Percentiles rank a stretch among this genome's conserved stretches.
These are phyloP conservation scores for Picea glauca DNA, from an alignment of 75 land plant genomes.

Conservation along the genomic window DNA sequence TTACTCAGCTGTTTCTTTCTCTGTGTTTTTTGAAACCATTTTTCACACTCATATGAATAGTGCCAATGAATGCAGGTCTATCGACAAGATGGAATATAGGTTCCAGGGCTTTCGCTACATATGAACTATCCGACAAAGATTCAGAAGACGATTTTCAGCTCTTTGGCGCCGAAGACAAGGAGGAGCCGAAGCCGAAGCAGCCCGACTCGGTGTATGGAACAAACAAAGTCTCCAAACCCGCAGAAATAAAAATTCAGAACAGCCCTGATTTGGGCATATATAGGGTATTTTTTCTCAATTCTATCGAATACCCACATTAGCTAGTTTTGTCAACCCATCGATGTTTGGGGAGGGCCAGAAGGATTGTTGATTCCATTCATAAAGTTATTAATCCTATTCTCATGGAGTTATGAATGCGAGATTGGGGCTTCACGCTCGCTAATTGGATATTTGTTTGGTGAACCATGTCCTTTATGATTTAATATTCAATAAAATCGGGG, in stretches of 20 bases:
- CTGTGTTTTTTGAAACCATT: not conserved
- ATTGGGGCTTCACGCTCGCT: too few species aligned
- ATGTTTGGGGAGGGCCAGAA: too few species aligned
- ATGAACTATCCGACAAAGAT: not conserved
- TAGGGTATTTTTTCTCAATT: not conserved
- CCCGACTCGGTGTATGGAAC: too few species aligned
- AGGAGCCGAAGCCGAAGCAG: not conserved
- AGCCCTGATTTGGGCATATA: not conserved
- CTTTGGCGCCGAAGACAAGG: not conserved
- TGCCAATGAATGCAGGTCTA: not conserved
- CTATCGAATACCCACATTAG: not conserved
- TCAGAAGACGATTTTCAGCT: not conserved
- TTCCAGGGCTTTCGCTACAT: conserved; percentile 3
- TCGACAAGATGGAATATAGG: not conserved
- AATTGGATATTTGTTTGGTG: too few species aligned
- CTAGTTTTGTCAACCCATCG: too few species aligned
- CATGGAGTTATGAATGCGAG: too few species aligned
- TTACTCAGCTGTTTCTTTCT: too few species aligned
- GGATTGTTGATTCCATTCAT: too few species aligned
- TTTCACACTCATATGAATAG: not conserved
- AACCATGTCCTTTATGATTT: too few species aligned
- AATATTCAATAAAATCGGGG: too few species aligned
- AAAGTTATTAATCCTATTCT: too few species aligned
- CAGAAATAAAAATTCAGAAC: not conserved
- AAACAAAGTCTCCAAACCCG: not conserved